These are phyloP conservation scores for Mycena polygramma DNA, from an alignment of 768 basidiomycete species.

Conservation along the genomic window DNA sequence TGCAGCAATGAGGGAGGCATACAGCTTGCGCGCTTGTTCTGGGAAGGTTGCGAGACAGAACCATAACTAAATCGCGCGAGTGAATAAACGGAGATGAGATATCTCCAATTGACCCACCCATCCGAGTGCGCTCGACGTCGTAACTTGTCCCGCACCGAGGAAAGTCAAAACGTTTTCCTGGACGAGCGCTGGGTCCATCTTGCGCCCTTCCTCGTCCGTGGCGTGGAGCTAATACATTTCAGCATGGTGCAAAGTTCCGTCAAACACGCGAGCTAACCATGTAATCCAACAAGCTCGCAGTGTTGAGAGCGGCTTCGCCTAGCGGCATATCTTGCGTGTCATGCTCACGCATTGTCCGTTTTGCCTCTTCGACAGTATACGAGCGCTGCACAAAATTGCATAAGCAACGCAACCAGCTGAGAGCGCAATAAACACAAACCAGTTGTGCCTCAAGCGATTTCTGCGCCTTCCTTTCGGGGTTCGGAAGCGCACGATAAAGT, in stretches of 20 bases:
- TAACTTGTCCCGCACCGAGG: constrained; percentile 33
- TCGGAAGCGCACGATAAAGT: constrained; percentile 32
- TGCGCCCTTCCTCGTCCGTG: constrained; percentile 32
- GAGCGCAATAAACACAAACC: background rate
- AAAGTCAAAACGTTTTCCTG: constrained; percentile 30
- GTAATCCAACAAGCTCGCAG: constrained; percentile 31
- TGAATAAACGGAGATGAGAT: too few species aligned
- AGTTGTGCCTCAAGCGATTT: background rate
- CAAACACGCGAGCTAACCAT: too few species aligned
- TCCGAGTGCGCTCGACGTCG: constrained; percentile 26
- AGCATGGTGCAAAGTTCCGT: too few species aligned
- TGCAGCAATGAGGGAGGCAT: constrained; percentile 29
- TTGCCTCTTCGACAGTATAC: background rate
- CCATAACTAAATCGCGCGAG: constrained; percentile 16
- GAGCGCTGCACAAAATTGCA: too few species aligned
- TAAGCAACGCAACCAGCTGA: too few species aligned
- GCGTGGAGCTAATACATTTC: constrained; percentile 35
- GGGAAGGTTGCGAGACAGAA: constrained; percentile 34
- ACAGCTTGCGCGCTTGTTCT: constrained; percentile 28
- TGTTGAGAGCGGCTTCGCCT: constrained; percentile 12
- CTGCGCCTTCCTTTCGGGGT: constrained; percentile 26
- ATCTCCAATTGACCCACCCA: constrained; percentile 31
- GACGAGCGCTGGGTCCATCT: constrained; percentile 31
- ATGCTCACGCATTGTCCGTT: constrained; percentile 5
- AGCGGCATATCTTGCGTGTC: constrained; percentile 11